Conservation (phyloP, 345 rosid species). For the Moricandia arvensis region DNA sequence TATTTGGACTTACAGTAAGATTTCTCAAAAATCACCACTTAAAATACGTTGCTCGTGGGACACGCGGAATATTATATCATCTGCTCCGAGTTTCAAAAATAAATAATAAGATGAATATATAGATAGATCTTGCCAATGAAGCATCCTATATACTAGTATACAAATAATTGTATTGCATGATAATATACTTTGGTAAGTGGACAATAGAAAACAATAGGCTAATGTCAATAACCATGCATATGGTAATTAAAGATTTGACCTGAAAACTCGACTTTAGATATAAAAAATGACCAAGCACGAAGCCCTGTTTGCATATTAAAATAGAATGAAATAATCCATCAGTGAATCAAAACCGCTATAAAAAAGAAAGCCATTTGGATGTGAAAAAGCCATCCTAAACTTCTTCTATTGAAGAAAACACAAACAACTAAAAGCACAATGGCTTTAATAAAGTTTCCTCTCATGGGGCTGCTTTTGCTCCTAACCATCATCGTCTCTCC, state of each 20-base stretch:
- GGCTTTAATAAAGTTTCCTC: slow-evolving; percentile 25
- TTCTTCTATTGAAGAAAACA: not conserved
- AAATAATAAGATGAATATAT: not conserved
- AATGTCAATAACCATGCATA: not conserved
- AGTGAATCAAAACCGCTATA: not conserved
- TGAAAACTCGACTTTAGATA: not conserved
- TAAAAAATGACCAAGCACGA: not conserved
- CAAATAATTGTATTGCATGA: not conserved
- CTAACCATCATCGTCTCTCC: not conserved
- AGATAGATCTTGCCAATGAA: not conserved
- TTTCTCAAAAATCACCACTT: not conserved
- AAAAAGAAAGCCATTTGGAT: not conserved
- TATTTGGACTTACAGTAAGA: not conserved
- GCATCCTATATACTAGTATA: not conserved
- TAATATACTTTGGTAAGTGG: not conserved
- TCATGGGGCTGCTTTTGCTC: slow-evolving; percentile 27
- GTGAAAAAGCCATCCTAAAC: not conserved
- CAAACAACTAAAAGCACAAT: not conserved
- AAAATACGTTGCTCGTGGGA: not conserved
- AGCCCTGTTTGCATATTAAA: not conserved
- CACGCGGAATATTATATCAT: not conserved
- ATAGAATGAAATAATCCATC: not conserved
- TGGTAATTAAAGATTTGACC: not conserved
- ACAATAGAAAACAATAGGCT: not conserved
- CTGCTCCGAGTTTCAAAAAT: not conserved